Evolutionary conservation across 805 yeast species (phyloP).

Genomic region (Candida easanensis): DNA sequence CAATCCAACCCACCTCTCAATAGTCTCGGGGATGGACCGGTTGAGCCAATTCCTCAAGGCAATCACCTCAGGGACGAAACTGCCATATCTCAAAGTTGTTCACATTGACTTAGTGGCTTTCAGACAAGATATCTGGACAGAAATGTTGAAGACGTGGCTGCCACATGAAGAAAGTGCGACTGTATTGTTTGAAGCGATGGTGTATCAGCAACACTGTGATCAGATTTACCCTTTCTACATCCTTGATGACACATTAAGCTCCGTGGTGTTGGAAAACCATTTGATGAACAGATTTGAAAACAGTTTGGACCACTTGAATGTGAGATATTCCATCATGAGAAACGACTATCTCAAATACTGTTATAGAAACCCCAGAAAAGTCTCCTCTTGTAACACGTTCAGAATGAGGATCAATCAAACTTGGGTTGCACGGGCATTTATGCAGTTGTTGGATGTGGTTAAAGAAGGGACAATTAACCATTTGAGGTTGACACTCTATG

Average conservation of each 20-base stretch:
- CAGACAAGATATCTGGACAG: too few relatives aligned
- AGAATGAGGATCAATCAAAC: neutral
- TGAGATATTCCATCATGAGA: neutral
- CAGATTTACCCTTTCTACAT: neutral
- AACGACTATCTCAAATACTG: constrained; percentile 3
- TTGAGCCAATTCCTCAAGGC: neutral
- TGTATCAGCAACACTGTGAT: neutral
- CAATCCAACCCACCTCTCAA: neutral
- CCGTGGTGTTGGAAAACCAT: constrained; percentile 3
- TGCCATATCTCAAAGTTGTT: neutral
- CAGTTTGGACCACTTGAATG: neutral
- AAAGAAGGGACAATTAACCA: neutral
- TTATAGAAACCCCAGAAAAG: neutral
- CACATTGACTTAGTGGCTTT: constrained; percentile 4
- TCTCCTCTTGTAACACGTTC: neutral
- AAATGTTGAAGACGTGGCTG: too few relatives aligned
- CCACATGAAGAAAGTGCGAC: too few relatives aligned
- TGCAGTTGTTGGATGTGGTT: neutral
- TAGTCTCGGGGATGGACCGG: constrained; percentile 2
- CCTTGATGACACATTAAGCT: neutral
- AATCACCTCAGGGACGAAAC: neutral
- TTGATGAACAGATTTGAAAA: neutral
- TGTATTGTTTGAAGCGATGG: neutral
- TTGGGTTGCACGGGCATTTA: neutral
- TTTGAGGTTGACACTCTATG: neutral